Percentiles rank a stretch among this genome's conserved stretches.
These are phyloP conservation scores for Boletus chippewaensis DNA, from an alignment of 1,284 basidiomycete genomes.

Conservation along the genomic window DNA sequence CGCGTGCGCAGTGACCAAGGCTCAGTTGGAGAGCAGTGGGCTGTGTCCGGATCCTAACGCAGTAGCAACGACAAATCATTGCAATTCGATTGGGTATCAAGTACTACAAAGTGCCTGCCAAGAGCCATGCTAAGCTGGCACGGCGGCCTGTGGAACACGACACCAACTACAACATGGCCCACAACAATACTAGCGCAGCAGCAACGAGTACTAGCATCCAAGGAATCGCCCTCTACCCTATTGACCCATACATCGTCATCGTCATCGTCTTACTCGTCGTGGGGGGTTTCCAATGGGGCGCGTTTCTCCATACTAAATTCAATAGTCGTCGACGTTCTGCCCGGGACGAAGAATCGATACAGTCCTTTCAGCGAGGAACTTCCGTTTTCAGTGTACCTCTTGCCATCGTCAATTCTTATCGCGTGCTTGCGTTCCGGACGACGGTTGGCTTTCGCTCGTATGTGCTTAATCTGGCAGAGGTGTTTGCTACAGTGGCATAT, in stretches of 20 bases:
- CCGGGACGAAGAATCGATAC: conserved; percentile 10
- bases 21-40: no score
- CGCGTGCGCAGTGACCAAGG: no score
- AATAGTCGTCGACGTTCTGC: conserved; percentile 6
- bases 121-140: no score
- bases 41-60: no score
- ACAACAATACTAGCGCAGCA: not conserved
- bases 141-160: no score
- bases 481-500: conserved; percentile 39
- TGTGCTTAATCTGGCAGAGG: conserved; percentile 44
- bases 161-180: not conserved
- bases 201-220: conserved; percentile 1
- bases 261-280: conserved; percentile 38
- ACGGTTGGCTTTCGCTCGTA: conserved; percentile 38
- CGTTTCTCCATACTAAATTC: conserved; percentile 22
- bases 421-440: conserved; percentile 43
- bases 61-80: no score
- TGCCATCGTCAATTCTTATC: conserved; percentile 38
- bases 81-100: no score
- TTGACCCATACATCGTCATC: conserved; percentile 41
- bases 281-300: conserved; percentile 30
- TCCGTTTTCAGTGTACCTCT: conserved; percentile 29
- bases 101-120: no score
- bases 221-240: conserved; percentile 33
- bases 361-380: not conserved